Percentiles rank a stretch among this genome's conserved stretches.
These are phyloP conservation scores for Fusarium vanettenii DNA, from an alignment of 2,329 filamentous ascomycete genomes.

Conservation along the genomic window DNA sequence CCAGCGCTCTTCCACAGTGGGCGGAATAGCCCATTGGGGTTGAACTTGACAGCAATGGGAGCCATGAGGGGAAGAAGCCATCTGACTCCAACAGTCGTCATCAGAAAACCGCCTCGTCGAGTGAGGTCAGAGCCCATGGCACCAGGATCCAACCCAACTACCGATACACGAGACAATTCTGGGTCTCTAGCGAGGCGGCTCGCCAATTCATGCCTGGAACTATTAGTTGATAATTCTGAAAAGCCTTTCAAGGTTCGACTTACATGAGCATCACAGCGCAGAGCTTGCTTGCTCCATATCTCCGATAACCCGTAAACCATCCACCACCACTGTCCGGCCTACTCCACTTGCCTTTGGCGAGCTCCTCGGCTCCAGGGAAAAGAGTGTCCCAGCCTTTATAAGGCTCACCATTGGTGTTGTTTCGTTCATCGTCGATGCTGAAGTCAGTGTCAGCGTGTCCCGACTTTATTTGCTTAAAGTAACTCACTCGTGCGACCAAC, in stretches of 20 bases:
- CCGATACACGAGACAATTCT: slow-evolving; percentile 47
- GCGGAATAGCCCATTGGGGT: slow-evolving; percentile 47
- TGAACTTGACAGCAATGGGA: slow-evolving; percentile 36
- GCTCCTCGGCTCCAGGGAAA: slow-evolving; percentile 44
- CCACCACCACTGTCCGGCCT: slow-evolving; percentile 44
- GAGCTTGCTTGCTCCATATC: slow-evolving; percentile 55
- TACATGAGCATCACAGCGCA: slow-evolving; percentile 52
- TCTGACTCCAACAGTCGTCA: slow-evolving; percentile 38
- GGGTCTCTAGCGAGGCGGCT: slow-evolving; percentile 49
- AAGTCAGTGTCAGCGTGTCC: slow-evolving; percentile 10
- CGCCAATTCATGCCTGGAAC: slow-evolving; percentile 48
- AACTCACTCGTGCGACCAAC: slow-evolving; percentile 51
- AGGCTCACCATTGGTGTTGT: slow-evolving; percentile 29
- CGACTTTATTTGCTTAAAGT: no score
- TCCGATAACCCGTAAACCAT: slow-evolving; percentile 46
- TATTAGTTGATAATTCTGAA: slow-evolving; percentile 8
- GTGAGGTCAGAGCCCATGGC: slow-evolving; percentile 49
- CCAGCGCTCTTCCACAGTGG: slow-evolving; percentile 48
- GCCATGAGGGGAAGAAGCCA: slow-evolving; percentile 40
- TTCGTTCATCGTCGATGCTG: slow-evolving; percentile 46
- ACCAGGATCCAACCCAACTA: slow-evolving; percentile 54
- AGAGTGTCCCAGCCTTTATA: slow-evolving; percentile 44
- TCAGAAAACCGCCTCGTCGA: slow-evolving; percentile 42
- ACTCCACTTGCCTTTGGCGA: slow-evolving; percentile 51
- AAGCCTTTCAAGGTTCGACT: slow-evolving; percentile 7